Evolutionary conservation across 345 rosid genomes (phyloP), one percentile per base, ranked within the genome.

Genomic region (Cardamine chenopodiifolia): DNA sequence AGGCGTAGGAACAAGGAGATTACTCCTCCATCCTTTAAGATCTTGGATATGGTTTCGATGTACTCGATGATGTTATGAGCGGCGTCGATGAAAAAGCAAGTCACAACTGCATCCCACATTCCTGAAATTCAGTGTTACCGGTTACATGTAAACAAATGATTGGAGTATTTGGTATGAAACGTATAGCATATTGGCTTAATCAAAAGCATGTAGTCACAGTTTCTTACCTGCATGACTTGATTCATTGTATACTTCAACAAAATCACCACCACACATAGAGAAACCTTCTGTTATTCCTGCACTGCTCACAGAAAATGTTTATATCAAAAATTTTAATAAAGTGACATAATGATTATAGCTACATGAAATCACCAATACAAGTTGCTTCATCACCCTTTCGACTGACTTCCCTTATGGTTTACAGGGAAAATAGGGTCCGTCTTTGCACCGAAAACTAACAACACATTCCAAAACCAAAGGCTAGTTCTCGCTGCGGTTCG

Each of bases 251-350:
- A 95, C 99, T 80, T 95, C 99, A 81, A 95, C 86, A 83, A 95
- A 92, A 83, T 95, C 99, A 29, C 98, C 99, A 56, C 98, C 99
- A 42, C 99, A 95, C 97, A 95, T 95, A 35, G 99, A 92, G 82
- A 95, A 95, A 48, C 98, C 99, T 82, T 92, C 89, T 17, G 99
- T 90, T 63, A 95, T 95, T 78, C 98, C 99, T 68, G 89, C 98
- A 88, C 99, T 95, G 92, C 82, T 79, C 71, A 12, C 48, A 71
- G 11, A 58, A 66, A 19, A 49, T 14, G 3, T 58, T 58, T 50
- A 49, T 26, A 60, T 10, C 4, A 44, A 65, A 9, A 14, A 7
- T 19, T 26, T 58, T 75, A 50, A 68, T 61, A 34, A 56, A 62
- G 45, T 48, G 54, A 48, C 61, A 47, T 14, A 37, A 19, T 35